Evolutionary conservation across 78 protist genomes (phyloP).

Genomic region (Capsaspora owczarzaki): DNA sequence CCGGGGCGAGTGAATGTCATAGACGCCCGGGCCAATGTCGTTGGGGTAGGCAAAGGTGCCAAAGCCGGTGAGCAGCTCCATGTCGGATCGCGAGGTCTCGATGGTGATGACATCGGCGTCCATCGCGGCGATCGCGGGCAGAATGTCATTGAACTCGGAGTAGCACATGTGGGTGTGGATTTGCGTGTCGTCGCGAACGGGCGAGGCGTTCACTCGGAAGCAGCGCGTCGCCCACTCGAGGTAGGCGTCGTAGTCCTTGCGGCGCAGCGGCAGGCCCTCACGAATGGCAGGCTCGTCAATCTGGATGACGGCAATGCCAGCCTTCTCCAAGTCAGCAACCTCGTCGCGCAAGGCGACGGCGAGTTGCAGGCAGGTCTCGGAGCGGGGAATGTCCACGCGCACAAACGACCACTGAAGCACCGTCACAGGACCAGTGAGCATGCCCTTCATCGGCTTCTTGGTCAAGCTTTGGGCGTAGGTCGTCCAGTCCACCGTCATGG

Average conservation of each 20-base stretch:
- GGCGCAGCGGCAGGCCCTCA: constrained; percentile 67
- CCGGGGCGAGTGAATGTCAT: constrained; percentile 71
- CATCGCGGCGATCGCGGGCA: constrained; percentile 45
- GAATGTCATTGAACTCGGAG: constrained; percentile 64
- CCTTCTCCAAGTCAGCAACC: constrained; percentile 54
- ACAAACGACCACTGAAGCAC: constrained; percentile 72
- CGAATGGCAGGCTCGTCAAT: constrained; percentile 77
- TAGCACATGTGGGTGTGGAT: constrained; percentile 78
- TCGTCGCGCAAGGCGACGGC: constrained; percentile 74
- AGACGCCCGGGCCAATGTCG: constrained; percentile 75
- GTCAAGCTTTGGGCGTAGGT: too few relatives aligned
- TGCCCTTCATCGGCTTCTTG: too few relatives aligned
- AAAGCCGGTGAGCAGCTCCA: constrained; percentile 49
- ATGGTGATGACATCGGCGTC: constrained; percentile 69
- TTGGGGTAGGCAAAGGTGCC: constrained; percentile 29
- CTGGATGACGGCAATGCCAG: constrained; percentile 52
- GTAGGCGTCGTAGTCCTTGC: constrained; percentile 40
- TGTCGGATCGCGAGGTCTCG: constrained; percentile 46
- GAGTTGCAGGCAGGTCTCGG: constrained; percentile 39
- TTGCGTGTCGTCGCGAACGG: constrained; percentile 49
- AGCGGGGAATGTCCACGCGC: constrained; percentile 59
- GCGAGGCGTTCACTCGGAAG: constrained; percentile 43
- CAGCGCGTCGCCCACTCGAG: constrained; percentile 49
- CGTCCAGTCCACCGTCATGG: too few relatives aligned
- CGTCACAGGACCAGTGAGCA: constrained; percentile 75